Evolutionary conservation across 2,329 filamentous ascomycete genomes (phyloP).

Genomic region (Alternaria gaisen): DNA sequence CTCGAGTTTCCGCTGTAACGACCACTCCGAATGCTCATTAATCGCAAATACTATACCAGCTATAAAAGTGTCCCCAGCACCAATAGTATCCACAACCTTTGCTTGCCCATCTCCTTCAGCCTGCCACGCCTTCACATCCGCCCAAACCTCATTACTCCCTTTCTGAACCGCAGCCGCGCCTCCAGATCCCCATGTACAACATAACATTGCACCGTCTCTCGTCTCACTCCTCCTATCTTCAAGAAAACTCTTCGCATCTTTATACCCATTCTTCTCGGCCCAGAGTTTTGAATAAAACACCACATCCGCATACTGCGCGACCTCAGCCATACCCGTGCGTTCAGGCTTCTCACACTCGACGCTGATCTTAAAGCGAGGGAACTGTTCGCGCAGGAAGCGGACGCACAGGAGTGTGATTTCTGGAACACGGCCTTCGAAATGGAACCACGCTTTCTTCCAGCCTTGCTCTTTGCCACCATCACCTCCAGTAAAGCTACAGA

Average conservation of each 20-base stretch:
- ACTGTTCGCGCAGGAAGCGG: slow-evolving; percentile 57
- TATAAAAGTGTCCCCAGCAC: slow-evolving; percentile 79
- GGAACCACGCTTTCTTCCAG: slow-evolving; percentile 64
- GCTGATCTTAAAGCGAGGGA: slow-evolving; percentile 63
- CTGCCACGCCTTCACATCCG: slow-evolving; percentile 20
- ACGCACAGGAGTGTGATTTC: slow-evolving; percentile 69
- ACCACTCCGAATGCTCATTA: slow-evolving; percentile 63
- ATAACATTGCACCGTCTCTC: slow-evolving; percentile 56
- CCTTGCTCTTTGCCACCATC: background rate
- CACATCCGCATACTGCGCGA: slow-evolving; percentile 71
- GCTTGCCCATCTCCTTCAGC: background rate
- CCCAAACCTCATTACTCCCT: background rate
- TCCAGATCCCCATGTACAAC: slow-evolving; percentile 68
- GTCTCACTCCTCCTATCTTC: slow-evolving; percentile 25
- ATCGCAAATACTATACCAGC: slow-evolving; percentile 74
- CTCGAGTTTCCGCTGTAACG: slow-evolving; percentile 58
- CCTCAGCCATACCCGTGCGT: slow-evolving; percentile 65
- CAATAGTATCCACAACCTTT: slow-evolving; percentile 65
- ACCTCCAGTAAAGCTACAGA: background rate
- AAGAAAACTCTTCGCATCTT: slow-evolving; percentile 45
- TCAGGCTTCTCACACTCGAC: slow-evolving; percentile 77
- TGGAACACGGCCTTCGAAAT: slow-evolving; percentile 78
- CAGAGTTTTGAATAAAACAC: slow-evolving; percentile 78
- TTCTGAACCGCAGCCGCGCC: slow-evolving; percentile 61
- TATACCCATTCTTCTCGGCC: slow-evolving; percentile 61